These are phyloP conservation scores for Diaporthe helianthi DNA, from an alignment of 2,329 filamentous ascomycete species.

Conservation along the genomic window DNA sequence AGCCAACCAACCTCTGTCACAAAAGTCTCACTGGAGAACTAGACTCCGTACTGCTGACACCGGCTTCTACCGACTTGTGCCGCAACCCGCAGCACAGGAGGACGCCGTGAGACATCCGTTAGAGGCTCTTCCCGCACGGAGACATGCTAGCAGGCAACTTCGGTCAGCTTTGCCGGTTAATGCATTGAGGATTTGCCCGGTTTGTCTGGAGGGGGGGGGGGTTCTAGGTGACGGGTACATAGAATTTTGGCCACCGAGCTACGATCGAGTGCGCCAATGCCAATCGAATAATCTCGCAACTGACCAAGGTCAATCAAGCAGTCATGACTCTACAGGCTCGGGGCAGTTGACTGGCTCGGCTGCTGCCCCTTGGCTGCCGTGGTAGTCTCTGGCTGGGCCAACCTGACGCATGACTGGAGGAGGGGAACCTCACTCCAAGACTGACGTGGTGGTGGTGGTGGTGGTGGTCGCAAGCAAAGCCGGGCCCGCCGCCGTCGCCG, in stretches of 20 bases:
- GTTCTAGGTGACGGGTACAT: neutral
- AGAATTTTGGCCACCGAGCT: constrained; percentile 11
- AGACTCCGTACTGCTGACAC: neutral
- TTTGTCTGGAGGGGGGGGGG: neutral
- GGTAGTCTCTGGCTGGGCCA: constrained; percentile 9
- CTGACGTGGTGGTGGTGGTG: constrained; percentile 28
- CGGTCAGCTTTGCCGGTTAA: neutral
- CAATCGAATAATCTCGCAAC: constrained; percentile 21
- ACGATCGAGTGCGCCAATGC: neutral
- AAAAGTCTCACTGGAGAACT: neutral
- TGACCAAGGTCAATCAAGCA: constrained; percentile 14
- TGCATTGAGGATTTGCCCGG: constrained; percentile 4
- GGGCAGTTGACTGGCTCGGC: constrained; percentile 12
- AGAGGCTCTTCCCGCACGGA: neutral
- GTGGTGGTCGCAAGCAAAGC: constrained; percentile 7
- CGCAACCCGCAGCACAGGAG: too few relatives aligned
- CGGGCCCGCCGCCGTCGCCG: constrained; percentile 10
- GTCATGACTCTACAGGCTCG: constrained; percentile 19
- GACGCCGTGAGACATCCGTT: neutral
- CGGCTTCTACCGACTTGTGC: too few relatives aligned
- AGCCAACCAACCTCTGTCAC: neutral
- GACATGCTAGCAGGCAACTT: neutral
- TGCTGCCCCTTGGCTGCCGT: neutral
- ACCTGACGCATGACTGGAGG: constrained; percentile 4
- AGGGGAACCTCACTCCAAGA: constrained; percentile 16